Base-by-base conservation (phyloP, 2,329 filamentous ascomycete genomes). In the Fusarium sp. region DNA sequence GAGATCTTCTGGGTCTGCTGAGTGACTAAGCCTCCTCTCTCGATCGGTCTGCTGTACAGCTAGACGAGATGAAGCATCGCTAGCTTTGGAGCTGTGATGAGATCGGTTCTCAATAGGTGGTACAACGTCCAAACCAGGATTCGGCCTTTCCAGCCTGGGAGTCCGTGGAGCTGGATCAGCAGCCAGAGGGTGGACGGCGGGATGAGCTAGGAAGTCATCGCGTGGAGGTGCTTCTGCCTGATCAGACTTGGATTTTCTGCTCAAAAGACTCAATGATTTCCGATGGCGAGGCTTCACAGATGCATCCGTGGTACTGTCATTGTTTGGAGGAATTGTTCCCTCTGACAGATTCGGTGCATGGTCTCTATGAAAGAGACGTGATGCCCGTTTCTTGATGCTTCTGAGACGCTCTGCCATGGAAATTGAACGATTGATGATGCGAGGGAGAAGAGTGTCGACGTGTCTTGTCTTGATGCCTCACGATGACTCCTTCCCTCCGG, bases 321-420 rank as follows among this genome's bases (percentile, higher is more conserved):
- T 64, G 16, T 16, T 29, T 38, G 54, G 13, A 2, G 57, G 11
- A 13, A 34, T 29, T 46, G 54, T 33, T 25, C 36, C 31, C 3
- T 61, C 67, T 20, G 56, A 34, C 16, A 34, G 27, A 44, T 20
- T 18, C 6, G 27, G 44, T 23, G 27, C 57, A 29, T 46, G 33
- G 16, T 33, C 54, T 51, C 56, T 33, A 34, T 61, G 55, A 9
- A 69, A 64, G 18, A 73, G 61, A 16, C 70, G 70, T 16, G 63
- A 70, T 61, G 58, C 58, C 57, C 68, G 49, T 61, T 64, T 73
- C 49, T 63, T 69, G 68, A 73, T 58, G 50, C 65, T 46, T 44
- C 65, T 73, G 38, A 73, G 38, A 27, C 68, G 62, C 49, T 50
- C 31, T 50, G 71, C 65, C 69, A 70, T 65, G 25, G 55, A 16